Conservation (phyloP, 1,139 yeast species). For the Kodamaea arcana region DNA sequence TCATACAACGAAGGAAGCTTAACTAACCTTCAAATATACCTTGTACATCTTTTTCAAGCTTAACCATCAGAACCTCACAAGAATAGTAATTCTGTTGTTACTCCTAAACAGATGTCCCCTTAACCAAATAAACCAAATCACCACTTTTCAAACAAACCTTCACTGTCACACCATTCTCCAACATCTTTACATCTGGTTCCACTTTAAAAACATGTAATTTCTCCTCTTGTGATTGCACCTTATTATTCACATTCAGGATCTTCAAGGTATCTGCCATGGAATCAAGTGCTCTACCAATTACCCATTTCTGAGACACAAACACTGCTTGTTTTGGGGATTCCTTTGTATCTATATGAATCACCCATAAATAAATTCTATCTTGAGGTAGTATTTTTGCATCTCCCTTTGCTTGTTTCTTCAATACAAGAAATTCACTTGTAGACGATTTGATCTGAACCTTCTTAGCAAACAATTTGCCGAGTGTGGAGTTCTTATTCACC, state of each 20-base stretch:
- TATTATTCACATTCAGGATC: conserved; percentile 56
- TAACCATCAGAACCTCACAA: too few relatives aligned
- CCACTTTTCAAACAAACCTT: conserved; percentile 43
- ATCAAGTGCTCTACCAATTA: conserved; percentile 76
- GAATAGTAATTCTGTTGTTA: too few relatives aligned
- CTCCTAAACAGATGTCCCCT: conserved; percentile 33
- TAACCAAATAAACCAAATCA: conserved; percentile 54
- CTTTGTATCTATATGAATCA: conserved; percentile 27
- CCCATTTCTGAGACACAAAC: conserved; percentile 61
- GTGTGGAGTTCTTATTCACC: conserved; percentile 12
- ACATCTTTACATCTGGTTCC: conserved; percentile 23
- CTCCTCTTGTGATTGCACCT: conserved; percentile 38
- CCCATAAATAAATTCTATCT: conserved; percentile 64
- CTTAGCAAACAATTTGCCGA: conserved; percentile 14
- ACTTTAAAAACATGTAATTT: conserved; percentile 44
- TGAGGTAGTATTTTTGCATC: conserved; percentile 50
- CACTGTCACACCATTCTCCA: conserved; percentile 39
- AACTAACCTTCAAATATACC: too few relatives aligned
- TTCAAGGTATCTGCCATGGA: conserved; percentile 52
- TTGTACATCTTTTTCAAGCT: too few relatives aligned
- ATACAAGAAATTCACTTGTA: conserved; percentile 12
- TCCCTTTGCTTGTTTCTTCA: conserved; percentile 61
- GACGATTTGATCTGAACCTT: conserved; percentile 8
- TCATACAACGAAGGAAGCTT: too few relatives aligned
- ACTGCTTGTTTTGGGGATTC: conserved; percentile 28